Percentiles rank a stretch among this genome's conserved stretches.
phyloP scores from a whole-genome alignment of 129 eudicot species.

The Logfia minima region DNA sequence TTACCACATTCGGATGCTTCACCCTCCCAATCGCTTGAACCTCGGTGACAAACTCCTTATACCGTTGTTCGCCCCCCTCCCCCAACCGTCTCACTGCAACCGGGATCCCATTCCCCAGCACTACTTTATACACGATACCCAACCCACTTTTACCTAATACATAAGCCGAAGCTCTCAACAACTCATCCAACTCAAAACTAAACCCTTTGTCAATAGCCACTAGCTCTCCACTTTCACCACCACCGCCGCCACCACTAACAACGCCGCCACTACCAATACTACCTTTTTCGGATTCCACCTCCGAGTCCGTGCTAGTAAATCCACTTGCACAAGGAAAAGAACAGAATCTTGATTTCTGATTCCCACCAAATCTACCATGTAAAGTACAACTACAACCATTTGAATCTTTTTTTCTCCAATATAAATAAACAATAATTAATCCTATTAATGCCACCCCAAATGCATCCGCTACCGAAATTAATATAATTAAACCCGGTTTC shows the following conservation, averaged over 20 bases:
- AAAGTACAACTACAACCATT: constrained; percentile 78
- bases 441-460: constrained; percentile 79
- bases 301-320: constrained; percentile 56
- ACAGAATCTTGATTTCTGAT: constrained; percentile 41
- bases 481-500: constrained; percentile 66
- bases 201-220: constrained; percentile 94
- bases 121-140: constrained; percentile 97
- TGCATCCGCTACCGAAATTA: constrained; percentile 80
- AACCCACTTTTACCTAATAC: constrained; percentile 92
- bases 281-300: constrained; percentile 69
- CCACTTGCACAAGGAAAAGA: constrained; percentile 57
- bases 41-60: constrained; percentile 88
- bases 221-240: constrained; percentile 71
- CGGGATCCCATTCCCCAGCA: constrained; percentile 86
- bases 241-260: constrained; percentile 26
- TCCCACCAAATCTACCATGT: constrained; percentile 68
- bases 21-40: constrained; percentile 83
- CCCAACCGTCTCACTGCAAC: constrained; percentile 96
- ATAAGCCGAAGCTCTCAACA: constrained; percentile 93
- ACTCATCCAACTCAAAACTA: constrained; percentile 75
- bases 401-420: constrained; percentile 82
- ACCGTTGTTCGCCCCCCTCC: constrained; percentile 95
- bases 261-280: constrained; percentile 42
- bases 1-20: constrained; percentile 92
- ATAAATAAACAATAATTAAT: constrained; percentile 63